Evolutionary conservation across 306 rosid genomes (phyloP), one percentile per base, ranked within the genome.

Genomic region (Astragalus glycyphyllos): DNA sequence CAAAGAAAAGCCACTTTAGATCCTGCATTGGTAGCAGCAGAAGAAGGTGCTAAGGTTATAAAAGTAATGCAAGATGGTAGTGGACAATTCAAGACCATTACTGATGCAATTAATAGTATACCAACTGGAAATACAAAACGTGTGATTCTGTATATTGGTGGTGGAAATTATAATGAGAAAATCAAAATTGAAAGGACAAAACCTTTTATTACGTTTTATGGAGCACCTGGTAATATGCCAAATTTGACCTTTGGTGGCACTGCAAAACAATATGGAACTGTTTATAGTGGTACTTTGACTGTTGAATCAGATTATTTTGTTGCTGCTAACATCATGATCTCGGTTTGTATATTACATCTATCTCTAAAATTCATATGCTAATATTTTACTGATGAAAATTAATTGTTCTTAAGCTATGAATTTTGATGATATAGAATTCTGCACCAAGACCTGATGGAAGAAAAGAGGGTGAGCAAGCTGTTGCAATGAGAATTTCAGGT

Each of bases 101-200:
- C 20, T 0, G 96, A 79, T 0, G 96, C 97, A 20, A 5, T 89
- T 16, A 68, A 79, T 0, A 84, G 86, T 65, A 72, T 91, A 40
- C 93, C 91, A 3, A 12, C 0, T 0, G 84, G 71, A 0, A 91
- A 91, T 61, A 71, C 76, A 0, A 73, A 66, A 4, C 84, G 96
- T 11, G 86, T 85, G 41, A 74, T 87, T 49, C 8, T 91, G 11
- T 62, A 74, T 37, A 85, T 91, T 10, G 89, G 88, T 29, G 50
- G 13, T 0, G 96, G 97, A 17, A 82, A 7, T 38, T 91, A 83
- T 70, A 26, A 73, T 0, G 97, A 91, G 83, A 91, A 88, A 58
- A 77, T 86, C 8, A 79, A 6, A 20, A 81, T 91, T 34, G 78
- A 72, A 0, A 58, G 31, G 16, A 62, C 65, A 3, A 84, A 84